Evolutionary conservation across 1,284 basidiomycete species (phyloP).

Genomic region (Microbotryomycetes sp.): DNA sequence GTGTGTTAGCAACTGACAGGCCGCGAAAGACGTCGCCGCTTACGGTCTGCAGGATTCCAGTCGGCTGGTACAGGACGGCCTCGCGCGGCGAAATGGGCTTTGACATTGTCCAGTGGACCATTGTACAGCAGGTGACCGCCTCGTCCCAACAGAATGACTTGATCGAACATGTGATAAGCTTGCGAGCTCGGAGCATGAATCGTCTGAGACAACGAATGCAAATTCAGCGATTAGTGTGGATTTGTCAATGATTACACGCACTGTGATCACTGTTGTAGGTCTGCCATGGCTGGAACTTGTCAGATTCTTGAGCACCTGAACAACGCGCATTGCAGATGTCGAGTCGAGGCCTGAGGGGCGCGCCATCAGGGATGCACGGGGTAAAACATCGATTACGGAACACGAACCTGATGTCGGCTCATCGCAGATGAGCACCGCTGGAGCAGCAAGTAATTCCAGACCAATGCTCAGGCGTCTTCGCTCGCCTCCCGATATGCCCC

Average conservation of each 20-base stretch:
- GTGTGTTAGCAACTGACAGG: not conserved
- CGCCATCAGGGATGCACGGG: slow-evolving; percentile 3
- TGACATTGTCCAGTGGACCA: slow-evolving; percentile 61
- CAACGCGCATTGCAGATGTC: slow-evolving; percentile 71
- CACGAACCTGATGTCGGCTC: slow-evolving; percentile 50
- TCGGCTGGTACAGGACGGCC: slow-evolving; percentile 54
- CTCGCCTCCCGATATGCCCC: slow-evolving; percentile 63
- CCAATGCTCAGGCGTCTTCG: slow-evolving; percentile 55
- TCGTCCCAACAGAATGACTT: slow-evolving; percentile 65
- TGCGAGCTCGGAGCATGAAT: slow-evolving; percentile 52
- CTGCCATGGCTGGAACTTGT: slow-evolving; percentile 47
- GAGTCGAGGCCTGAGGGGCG: slow-evolving; percentile 62
- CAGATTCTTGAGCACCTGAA: slow-evolving; percentile 64
- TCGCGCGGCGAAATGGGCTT: slow-evolving; percentile 55
- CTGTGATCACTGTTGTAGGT: slow-evolving; percentile 61
- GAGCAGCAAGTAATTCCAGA: slow-evolving; percentile 56
- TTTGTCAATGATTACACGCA: slow-evolving; percentile 70
- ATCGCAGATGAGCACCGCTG: slow-evolving; percentile 56
- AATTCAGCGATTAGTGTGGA: slow-evolving; percentile 10
- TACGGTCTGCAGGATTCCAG: slow-evolving; percentile 81
- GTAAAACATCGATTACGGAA: not conserved
- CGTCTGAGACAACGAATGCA: slow-evolving; percentile 1
- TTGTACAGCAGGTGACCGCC: slow-evolving; percentile 67
- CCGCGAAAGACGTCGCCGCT: not conserved
- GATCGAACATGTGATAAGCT: slow-evolving; percentile 74